Base-by-base conservation (phyloP, 345 rosid species). In the Lepidium aucheri region DNA sequence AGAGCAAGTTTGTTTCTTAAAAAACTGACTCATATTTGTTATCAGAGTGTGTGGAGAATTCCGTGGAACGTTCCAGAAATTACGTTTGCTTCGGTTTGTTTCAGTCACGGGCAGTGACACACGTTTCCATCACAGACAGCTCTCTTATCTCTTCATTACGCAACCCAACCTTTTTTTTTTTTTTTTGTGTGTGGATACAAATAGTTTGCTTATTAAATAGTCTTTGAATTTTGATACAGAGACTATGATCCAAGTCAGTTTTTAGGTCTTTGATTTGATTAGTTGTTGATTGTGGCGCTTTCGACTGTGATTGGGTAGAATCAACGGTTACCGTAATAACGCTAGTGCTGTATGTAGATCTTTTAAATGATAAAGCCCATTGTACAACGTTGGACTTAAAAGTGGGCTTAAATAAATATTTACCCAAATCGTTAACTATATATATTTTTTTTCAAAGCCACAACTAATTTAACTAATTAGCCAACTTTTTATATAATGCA, bases 31-130 rank as follows among this genome's bases (percentile, higher is more conserved):
- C 49, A 2, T 33, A 8, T 12, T 35, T 34, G n/a, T 72, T 72
- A 66, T 50, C 54, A 51, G 50, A 43, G 72, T 58, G 76, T 58
- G 24, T 73, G 47, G 72, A 73, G 76, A 65, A 51, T 0, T 4
- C 67, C 3, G 76, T 73, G 6, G 81, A 79, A 78, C 7, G 50
- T 78, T 79, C 85, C 67, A 74, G 83, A 79, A 56, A 54, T 15
- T 28, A 28, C 10, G 0, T 9, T 69, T 28, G 7, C 65, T 1
- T 28, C 4, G 13, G 4, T 9, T 13, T 49, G 33, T 52, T 57
- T 38, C 0, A 38, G 1, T 65, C 26, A 69, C 68, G 40, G 28
- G 42, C 41, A 3, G 68, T 68, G 43, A 53, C 60, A 3, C 7
- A 10, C 39, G 15, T 14, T 9, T 13, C 5, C 15, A 33, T 65